Evolutionary conservation across 169 alveolate species (phyloP), one percentile per base, ranked within the genome.

Genomic region (Fabrea salina): DNA sequence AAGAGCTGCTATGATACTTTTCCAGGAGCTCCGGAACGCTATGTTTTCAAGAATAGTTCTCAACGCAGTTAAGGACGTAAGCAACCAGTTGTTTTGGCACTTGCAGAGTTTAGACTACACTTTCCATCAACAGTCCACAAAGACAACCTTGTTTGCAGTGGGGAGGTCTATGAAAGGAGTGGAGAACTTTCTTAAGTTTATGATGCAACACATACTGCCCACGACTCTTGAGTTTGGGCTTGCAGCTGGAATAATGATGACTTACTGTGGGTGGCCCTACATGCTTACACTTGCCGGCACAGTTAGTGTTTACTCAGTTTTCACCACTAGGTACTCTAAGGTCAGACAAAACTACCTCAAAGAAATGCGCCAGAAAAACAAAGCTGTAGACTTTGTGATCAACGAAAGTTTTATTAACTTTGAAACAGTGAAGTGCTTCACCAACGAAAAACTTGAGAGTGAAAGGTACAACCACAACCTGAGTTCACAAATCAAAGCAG

Each of bases 361-460:
- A 56, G 67, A 78, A n/a, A 75, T 39, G 58, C 75, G 64, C 51
- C 66, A 74, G 47, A 58, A 67, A 22, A 82, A 75, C 33, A 87
- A 83, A 49, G 54, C 66, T 22, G 43, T 76, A 0, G 90, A 87
- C 53, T 83, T 87, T 50, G 80, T 84, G 7, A 51, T 80, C 19
- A 84, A 84, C 33, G 93, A 87, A 44, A 71, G 84, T 37, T 76
- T 87, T 13, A 35, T 80, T 66, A 87, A 84, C 49, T 87, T 59
- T 70, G 93, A 87, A 56, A 84, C 89, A 8, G 93, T 87, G 8
- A 87, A 87, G 51, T 82, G 64, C 54, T 84, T 84, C 50, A 78
- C 66, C 30, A 83, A 87, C 61, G 91, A 87, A 53, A 35, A 78
- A 32, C 59, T 80, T 27, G 93, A 87, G 43, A n/a, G 51, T 11